Percentiles rank a stretch among this genome's conserved stretches.
These are phyloP conservation scores for Nitzschia palea DNA, from an alignment of 108 stramenopile genomes.

Conservation along the genomic window DNA sequence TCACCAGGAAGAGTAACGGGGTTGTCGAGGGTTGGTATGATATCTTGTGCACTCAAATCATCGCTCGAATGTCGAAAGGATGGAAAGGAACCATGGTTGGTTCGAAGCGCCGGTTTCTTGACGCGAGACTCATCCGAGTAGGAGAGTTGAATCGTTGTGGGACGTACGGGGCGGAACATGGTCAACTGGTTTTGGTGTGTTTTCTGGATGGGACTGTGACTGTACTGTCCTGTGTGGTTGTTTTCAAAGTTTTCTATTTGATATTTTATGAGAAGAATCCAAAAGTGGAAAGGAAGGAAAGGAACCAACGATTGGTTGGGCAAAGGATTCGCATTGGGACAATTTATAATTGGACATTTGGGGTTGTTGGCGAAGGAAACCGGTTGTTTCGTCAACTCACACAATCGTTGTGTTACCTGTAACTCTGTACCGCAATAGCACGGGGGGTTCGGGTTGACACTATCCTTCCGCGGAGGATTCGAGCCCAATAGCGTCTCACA, in stretches of 20 bases:
- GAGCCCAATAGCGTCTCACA: too few relatives aligned
- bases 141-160: neutral
- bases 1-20: slow-evolving; percentile 54
- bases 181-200: neutral
- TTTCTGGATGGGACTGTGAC: neutral
- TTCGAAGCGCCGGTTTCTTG: neutral
- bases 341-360: too few relatives aligned
- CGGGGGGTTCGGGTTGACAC: too few relatives aligned
- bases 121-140: slow-evolving; percentile 12
- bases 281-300: too few relatives aligned
- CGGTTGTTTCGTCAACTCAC: too few relatives aligned
- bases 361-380: too few relatives aligned
- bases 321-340: too few relatives aligned
- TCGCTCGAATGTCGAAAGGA: slow-evolving; percentile 9
- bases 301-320: too few relatives aligned
- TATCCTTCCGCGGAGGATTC: too few relatives aligned
- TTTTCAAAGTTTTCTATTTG: neutral
- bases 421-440: too few relatives aligned
- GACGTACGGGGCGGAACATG: slow-evolving; percentile 16
- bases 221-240: neutral
- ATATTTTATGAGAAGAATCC: neutral
- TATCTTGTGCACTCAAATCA: neutral
- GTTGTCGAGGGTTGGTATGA: slow-evolving; percentile 10
- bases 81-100: slow-evolving; percentile 29
- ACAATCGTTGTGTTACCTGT: too few relatives aligned